Evolutionary conservation across 257 asterid genomes (phyloP).

Genomic region (Anisodus acutangulus): DNA sequence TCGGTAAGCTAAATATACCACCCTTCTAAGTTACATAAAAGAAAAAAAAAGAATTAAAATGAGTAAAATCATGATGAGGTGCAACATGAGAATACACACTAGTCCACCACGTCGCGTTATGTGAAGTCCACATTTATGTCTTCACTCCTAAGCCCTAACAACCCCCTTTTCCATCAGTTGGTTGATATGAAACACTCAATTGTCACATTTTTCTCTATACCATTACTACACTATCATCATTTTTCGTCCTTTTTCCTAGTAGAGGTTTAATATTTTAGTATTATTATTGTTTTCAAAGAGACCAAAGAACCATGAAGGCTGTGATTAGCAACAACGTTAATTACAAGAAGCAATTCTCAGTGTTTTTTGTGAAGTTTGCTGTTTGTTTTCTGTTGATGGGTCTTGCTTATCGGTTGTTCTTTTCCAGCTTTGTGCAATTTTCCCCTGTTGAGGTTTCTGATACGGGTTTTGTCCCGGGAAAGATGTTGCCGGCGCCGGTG

Average conservation of each 20-base stretch:
- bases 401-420: constrained; percentile 23
- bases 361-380: constrained; percentile 4
- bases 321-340: neutral
- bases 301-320: neutral
- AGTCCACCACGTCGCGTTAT: constrained; percentile 2
- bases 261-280: neutral
- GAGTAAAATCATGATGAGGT: neutral
- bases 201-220: neutral
- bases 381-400: constrained; percentile 12
- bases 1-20: too few species aligned
- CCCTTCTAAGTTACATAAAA: too few species aligned
- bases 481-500: neutral
- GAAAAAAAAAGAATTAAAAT: too few species aligned
- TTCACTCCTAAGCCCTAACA: too few species aligned
- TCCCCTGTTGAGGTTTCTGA: neutral
- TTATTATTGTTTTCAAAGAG: neutral
- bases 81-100: neutral
- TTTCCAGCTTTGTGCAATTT: constrained; percentile 1
- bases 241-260: neutral
- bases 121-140: neutral
- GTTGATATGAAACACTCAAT: neutral
- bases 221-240: neutral
- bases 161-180: neutral
- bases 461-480: neutral
- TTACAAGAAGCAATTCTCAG: constrained; percentile 17